Conservation (phyloP, 441 rosid species). For the Populus hybrid region DNA sequence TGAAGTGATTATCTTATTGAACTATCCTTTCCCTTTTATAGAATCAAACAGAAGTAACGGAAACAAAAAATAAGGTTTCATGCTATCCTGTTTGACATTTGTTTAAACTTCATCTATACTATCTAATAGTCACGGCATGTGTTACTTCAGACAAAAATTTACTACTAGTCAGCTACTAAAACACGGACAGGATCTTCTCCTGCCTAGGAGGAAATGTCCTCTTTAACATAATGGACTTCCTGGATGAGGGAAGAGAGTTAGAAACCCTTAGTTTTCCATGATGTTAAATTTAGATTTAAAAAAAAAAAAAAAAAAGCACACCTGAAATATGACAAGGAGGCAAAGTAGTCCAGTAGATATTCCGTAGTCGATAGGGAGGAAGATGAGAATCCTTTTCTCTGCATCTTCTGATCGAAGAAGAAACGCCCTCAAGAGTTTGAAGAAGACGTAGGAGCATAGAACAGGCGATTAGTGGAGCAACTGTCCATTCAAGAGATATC, state of each 20-base stretch:
- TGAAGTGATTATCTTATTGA: too few relatives aligned
- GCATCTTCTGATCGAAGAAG: too few relatives aligned
- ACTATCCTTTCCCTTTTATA: background rate
- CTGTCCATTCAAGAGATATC: constrained; percentile 3
- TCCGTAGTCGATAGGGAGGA: constrained; percentile 29
- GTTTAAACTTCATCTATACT: background rate
- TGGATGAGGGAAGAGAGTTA: background rate
- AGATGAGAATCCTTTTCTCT: constrained; percentile 15
- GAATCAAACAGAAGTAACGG: background rate
- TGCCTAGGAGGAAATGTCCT: background rate
- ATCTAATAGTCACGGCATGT: background rate
- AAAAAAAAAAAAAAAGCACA: background rate
- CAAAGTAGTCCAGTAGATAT: constrained; percentile 34
- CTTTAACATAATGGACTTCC: background rate
- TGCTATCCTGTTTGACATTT: background rate
- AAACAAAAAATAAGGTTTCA: background rate
- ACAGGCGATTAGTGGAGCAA: constrained; percentile 23
- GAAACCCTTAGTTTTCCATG: too few relatives aligned
- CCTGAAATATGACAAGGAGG: constrained; percentile 15
- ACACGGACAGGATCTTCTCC: background rate
- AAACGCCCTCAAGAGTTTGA: too few relatives aligned
- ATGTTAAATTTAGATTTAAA: too few relatives aligned
- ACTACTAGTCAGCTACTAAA: background rate
- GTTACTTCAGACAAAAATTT: background rate
- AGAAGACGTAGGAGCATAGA: too few relatives aligned